These are phyloP conservation scores for Meyerozyma smithsonii DNA, from an alignment of 1,139 yeast species.

Conservation along the genomic window DNA sequence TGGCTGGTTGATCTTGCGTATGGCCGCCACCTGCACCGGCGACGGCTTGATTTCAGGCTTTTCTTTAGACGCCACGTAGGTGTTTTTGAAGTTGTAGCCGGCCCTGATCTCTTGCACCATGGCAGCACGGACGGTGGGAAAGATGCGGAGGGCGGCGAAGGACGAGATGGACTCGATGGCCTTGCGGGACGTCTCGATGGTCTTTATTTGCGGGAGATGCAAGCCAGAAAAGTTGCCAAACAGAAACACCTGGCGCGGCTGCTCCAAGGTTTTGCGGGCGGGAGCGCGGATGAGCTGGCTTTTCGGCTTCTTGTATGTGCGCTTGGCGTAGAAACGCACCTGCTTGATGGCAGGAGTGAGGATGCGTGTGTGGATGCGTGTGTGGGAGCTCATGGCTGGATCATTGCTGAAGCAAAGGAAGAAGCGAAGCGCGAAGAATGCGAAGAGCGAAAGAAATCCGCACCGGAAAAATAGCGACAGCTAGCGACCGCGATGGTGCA, in stretches of 20 bases:
- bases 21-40: conserved; percentile 43
- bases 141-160: conserved; percentile 61
- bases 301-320: background rate
- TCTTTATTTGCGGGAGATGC: conserved; percentile 13
- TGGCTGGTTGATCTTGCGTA: conserved; percentile 38
- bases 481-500: too few species aligned
- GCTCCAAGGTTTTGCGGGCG: background rate
- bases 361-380: too few species aligned
- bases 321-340: background rate
- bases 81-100: conserved; percentile 39
- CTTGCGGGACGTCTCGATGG: conserved; percentile 14
- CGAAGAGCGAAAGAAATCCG: too few species aligned
- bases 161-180: conserved; percentile 36
- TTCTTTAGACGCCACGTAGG: conserved; percentile 27
- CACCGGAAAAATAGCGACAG: background rate
- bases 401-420: too few species aligned
- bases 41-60: conserved; percentile 34
- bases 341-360: too few species aligned
- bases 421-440: too few species aligned
- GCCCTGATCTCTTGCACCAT: conserved; percentile 54
- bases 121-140: conserved; percentile 63
- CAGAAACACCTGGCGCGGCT: conserved; percentile 7
- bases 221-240: conserved; percentile 18
- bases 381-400: too few species aligned
- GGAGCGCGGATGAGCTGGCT: background rate